phyloP scores from a whole-genome alignment of 73 alveolate species.

The Tetrahymena elliotti region DNA sequence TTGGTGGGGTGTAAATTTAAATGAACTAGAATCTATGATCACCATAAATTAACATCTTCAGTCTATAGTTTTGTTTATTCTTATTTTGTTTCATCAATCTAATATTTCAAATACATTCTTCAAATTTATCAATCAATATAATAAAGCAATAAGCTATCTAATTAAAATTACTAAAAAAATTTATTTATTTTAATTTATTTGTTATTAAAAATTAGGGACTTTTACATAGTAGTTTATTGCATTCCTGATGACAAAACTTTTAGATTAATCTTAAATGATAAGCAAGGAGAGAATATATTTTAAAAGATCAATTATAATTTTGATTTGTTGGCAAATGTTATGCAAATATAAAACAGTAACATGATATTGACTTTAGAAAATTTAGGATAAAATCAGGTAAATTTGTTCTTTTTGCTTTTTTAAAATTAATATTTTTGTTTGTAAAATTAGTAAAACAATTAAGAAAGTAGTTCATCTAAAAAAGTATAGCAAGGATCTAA shows the following conservation, averaged over 20 bases:
- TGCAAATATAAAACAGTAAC: not conserved
- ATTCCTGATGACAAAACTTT: not conserved
- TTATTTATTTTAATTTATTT: no score
- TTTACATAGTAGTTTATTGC: not conserved
- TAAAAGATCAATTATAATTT: not conserved
- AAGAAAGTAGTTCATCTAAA: not conserved
- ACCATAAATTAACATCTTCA: no score
- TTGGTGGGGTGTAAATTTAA: not conserved
- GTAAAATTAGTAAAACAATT: not conserved
- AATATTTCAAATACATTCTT: no score
- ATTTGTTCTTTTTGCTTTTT: not conserved
- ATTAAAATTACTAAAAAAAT: no score
- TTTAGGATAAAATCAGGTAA: not conserved
- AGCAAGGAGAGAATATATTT: not conserved
- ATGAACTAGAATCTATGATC: no score
- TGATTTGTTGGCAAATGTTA: not conserved
- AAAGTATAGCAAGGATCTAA: not conserved
- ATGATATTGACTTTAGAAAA: not conserved
- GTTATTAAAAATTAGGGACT: not conserved
- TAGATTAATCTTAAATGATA: not conserved
- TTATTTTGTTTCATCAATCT: no score
- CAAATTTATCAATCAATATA: no score
- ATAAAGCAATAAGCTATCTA: no score
- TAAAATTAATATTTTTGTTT: not conserved
- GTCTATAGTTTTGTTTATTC: no score